Evolutionary conservation across 306 rosid species (phyloP).

Genomic region (Lotus japonicus): DNA sequence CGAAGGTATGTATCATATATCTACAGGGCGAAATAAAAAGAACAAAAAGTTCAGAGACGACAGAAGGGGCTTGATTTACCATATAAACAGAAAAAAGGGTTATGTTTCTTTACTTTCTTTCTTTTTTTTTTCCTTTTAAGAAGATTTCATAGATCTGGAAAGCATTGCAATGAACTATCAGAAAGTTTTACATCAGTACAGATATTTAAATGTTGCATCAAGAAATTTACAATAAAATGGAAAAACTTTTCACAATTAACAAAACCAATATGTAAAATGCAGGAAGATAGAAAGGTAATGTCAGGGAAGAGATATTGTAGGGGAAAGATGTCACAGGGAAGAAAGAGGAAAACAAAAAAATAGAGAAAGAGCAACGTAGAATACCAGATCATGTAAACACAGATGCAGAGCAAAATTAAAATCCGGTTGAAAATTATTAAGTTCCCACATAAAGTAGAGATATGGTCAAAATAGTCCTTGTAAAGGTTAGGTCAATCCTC

Average conservation of each 20-base stretch:
- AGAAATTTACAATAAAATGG: background rate
- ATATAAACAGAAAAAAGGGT: background rate
- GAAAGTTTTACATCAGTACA: background rate
- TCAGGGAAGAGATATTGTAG: background rate
- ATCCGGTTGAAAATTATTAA: no score
- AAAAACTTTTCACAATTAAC: background rate
- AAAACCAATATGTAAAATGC: background rate
- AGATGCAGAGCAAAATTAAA: no score
- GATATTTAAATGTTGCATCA: background rate
- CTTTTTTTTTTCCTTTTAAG: background rate
- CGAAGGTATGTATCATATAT: constrained; percentile 61
- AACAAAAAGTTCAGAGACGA: background rate
- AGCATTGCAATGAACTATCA: background rate
- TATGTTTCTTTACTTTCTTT: background rate
- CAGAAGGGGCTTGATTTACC: constrained; percentile 5
- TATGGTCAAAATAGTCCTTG: no score
- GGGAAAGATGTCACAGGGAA: background rate
- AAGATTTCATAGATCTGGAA: background rate
- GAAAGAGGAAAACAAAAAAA: background rate
- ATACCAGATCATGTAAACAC: no score
- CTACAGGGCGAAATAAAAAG: constrained; percentile 30
- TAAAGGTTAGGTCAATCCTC: no score
- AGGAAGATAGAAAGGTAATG: background rate
- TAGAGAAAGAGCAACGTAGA: no score
- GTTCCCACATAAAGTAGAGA: no score